Conservation (phyloP, 169 alveolate genomes). For the Eimeria falciformis region DNA sequence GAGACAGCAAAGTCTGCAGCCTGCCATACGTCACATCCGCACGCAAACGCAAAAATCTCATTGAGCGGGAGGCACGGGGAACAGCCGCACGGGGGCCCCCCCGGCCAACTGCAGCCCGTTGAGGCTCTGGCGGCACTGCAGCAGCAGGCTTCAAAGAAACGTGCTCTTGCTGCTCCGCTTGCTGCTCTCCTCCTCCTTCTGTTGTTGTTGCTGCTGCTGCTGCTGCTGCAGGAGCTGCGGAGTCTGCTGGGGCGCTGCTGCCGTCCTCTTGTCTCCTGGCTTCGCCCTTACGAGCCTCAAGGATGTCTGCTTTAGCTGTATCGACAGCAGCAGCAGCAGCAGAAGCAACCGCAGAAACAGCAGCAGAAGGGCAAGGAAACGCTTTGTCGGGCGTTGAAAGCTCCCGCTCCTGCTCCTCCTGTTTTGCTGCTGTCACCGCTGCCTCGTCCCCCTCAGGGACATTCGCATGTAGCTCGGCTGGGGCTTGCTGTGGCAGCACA, state of each 20-base stretch:
- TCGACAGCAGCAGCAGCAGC: too few species aligned
- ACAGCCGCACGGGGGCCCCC: constrained; percentile 16
- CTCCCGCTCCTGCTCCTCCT: too few species aligned
- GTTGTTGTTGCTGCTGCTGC: background rate
- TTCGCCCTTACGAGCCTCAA: too few species aligned
- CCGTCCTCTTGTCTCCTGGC: too few species aligned
- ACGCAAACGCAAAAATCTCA: constrained; percentile 50
- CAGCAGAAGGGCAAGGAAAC: too few species aligned
- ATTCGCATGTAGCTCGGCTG: background rate
- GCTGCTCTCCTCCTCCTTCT: constrained; percentile 12
- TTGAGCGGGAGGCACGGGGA: constrained; percentile 3
- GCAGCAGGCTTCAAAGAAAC: background rate
- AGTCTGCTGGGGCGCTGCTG: background rate
- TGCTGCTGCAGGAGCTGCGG: constrained; percentile 34
- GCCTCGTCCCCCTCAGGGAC: too few species aligned
- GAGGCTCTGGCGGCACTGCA: background rate
- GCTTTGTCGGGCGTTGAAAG: too few species aligned
- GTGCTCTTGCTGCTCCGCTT: background rate
- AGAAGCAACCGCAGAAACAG: too few species aligned
- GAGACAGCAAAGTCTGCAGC: constrained; percentile 2
- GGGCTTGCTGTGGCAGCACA: background rate
- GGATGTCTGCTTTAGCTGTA: too few species aligned
- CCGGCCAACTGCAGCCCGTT: constrained; percentile 32
- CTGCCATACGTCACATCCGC: background rate
- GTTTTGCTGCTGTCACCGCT: too few species aligned